Evolutionary conservation across 1,139 yeast species (phyloP).

Genomic region (Pichia sp.): DNA sequence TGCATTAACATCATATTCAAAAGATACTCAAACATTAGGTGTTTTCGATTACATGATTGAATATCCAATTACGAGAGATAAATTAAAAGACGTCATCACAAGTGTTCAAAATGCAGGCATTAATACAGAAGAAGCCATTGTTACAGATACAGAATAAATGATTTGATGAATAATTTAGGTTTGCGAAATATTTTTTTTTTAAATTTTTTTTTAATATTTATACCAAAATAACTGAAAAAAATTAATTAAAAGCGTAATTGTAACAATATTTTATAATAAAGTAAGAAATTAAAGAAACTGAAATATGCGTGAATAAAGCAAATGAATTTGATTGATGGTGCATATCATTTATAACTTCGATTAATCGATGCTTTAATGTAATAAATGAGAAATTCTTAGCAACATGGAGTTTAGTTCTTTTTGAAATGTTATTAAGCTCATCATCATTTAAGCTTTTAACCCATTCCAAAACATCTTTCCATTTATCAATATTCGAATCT

Average conservation of each 20-base stretch:
- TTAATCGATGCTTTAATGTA: conserved; percentile 21
- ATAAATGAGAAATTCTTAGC: conserved; percentile 23
- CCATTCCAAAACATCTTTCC: conserved; percentile 58
- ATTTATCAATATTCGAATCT: conserved; percentile 45
- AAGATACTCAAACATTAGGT: conserved; percentile 55
- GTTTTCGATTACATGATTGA: conserved; percentile 69
- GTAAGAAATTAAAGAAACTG: neutral
- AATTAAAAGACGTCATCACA: conserved; percentile 29
- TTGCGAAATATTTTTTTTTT: no score
- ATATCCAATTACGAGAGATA: conserved; percentile 57
- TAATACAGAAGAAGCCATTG: conserved; percentile 26
- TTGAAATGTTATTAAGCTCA: conserved; percentile 25
- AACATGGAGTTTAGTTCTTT: conserved; percentile 19
- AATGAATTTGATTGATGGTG: no score
- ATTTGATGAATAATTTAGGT: conserved; percentile 2
- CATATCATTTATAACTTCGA: conserved; percentile 14
- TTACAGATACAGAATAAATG: conserved; percentile 27
- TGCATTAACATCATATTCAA: conserved; percentile 67
- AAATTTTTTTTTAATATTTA: conserved; percentile 79
- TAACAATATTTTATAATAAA: neutral
- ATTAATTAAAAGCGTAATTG: no score
- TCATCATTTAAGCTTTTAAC: conserved; percentile 30
- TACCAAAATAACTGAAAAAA: no score
- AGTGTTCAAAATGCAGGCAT: conserved; percentile 12
- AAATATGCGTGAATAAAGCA: no score